Conservation (phyloP, 2,329 filamentous ascomycete species). For the Clarireedia paspali region DNA sequence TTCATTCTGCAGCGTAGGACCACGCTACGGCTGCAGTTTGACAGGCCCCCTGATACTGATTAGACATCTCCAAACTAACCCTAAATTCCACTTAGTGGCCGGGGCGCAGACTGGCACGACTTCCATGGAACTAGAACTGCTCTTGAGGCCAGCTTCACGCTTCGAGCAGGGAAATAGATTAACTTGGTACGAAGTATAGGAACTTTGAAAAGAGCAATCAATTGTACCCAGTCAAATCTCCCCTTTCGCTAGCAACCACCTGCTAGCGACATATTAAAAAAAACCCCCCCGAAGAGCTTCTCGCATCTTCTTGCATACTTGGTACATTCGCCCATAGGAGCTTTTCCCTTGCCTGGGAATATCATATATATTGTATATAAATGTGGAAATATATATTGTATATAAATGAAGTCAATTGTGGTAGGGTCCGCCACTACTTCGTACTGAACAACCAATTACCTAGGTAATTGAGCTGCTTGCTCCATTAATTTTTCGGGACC, state of each 20-base stretch:
- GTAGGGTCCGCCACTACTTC: neutral
- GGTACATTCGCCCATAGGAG: neutral
- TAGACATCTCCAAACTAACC: neutral
- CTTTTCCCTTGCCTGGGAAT: neutral
- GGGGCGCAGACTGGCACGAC: constrained; percentile 2
- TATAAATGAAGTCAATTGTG: neutral
- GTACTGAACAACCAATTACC: neutral
- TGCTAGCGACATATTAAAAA: neutral
- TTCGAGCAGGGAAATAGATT: neutral
- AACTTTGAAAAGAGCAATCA: no score
- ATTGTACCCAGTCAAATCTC: neutral
- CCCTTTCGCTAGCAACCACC: neutral
- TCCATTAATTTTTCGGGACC: neutral
- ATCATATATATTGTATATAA: neutral
- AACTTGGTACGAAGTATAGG: neutral
- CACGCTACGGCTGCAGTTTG: neutral
- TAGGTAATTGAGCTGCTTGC: neutral
- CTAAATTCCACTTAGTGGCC: constrained; percentile 2
- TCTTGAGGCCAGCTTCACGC: neutral
- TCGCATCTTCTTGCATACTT: neutral
- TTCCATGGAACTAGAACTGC: neutral
- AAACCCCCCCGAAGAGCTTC: neutral
- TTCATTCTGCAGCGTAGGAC: neutral
- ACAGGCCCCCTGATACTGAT: constrained; percentile 3
- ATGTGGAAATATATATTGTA: neutral